Evolutionary conservation across 2,329 filamentous ascomycete species (phyloP).

Genomic region (Fusarium caatingaense): DNA sequence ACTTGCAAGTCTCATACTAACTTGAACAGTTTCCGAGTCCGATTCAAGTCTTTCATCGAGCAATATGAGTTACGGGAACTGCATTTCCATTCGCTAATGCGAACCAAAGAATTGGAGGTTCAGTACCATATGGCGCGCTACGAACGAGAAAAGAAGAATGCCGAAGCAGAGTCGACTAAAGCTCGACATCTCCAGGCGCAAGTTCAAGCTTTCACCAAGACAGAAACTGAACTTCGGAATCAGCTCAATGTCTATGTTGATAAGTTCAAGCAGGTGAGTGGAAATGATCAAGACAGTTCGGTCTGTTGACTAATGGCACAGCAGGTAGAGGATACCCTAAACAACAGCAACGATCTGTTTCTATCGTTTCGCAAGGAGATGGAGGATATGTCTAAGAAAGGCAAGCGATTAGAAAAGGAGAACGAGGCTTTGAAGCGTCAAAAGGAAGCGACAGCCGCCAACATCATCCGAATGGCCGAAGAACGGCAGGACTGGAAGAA

Average conservation of each 20-base stretch:
- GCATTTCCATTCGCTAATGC: conserved; percentile 91
- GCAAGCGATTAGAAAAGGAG: conserved; percentile 95
- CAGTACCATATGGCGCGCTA: conserved; percentile 89
- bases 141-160: conserved; percentile 89
- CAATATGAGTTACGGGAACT: conserved; percentile 96
- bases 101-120: conserved; percentile 95
- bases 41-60: conserved; percentile 95
- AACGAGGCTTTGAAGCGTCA: conserved; percentile 92
- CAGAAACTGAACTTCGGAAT: conserved; percentile 90
- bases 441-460: conserved; percentile 91
- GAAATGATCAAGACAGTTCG: conserved; percentile 15
- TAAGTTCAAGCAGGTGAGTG: conserved; percentile 97
- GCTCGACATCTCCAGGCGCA: conserved; percentile 89
- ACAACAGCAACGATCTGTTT: conserved; percentile 98
- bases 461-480: conserved; percentile 97
- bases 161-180: conserved; percentile 82
- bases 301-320: conserved; percentile 45
- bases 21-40: conserved; percentile 75
- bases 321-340: conserved; percentile 97
- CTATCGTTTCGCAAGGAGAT: conserved; percentile 98
- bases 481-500: conserved; percentile 87
- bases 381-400: conserved; percentile 99
- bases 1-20: no score
- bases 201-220: conserved; percentile 95
- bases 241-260: conserved; percentile 99